A percentile compares a stretch with the other conserved stretches of the same genome.
These are phyloP conservation scores for Termitomyces bulborhizus DNA, from an alignment of 768 basidiomycete species.

Conservation along the genomic window DNA sequence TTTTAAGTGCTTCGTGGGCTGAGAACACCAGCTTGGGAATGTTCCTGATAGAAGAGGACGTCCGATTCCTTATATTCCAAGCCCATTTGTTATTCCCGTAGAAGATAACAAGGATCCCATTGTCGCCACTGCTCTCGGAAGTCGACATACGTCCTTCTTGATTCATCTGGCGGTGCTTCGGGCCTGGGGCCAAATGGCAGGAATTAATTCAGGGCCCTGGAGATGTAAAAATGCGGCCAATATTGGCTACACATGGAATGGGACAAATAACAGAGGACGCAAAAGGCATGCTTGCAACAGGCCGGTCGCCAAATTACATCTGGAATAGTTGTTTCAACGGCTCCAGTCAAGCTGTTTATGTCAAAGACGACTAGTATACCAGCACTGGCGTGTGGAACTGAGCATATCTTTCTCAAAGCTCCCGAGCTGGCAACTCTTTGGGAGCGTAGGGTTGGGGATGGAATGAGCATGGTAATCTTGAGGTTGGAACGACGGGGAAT, in stretches of 20 bases:
- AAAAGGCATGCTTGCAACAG: slow-evolving; percentile 33
- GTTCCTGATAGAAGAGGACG: slow-evolving; percentile 15
- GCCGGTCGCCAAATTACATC: slow-evolving; percentile 29
- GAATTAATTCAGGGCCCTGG: slow-evolving; percentile 40
- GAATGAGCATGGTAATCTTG: slow-evolving; percentile 98
- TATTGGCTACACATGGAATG: slow-evolving; percentile 71
- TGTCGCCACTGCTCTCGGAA: slow-evolving; percentile 31
- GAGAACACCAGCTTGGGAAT: slow-evolving; percentile 82
- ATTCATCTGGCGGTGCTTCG: slow-evolving; percentile 44
- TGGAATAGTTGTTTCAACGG: slow-evolving; percentile 8
- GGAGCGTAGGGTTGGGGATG: slow-evolving; percentile 90
- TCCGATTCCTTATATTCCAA: slow-evolving; percentile 22
- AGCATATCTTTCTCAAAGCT: slow-evolving; percentile 52
- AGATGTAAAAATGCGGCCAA: slow-evolving; percentile 23
- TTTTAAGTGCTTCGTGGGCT: slow-evolving; percentile 48
- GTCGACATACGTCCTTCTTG: slow-evolving; percentile 47
- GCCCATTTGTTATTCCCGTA: slow-evolving; percentile 29
- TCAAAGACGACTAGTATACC: slow-evolving; percentile 12
- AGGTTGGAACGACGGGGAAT: slow-evolving; percentile 56
- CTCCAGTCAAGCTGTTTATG: slow-evolving; percentile 26
- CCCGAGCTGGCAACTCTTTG: background rate
- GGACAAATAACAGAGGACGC: slow-evolving; percentile 35
- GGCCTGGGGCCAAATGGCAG: slow-evolving; percentile 71
- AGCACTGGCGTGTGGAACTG: slow-evolving; percentile 69
- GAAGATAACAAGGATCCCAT: slow-evolving; percentile 23